Evolutionary conservation across 208 protist genomes (phyloP).

Genomic region (Trypanosoma caninum): DNA sequence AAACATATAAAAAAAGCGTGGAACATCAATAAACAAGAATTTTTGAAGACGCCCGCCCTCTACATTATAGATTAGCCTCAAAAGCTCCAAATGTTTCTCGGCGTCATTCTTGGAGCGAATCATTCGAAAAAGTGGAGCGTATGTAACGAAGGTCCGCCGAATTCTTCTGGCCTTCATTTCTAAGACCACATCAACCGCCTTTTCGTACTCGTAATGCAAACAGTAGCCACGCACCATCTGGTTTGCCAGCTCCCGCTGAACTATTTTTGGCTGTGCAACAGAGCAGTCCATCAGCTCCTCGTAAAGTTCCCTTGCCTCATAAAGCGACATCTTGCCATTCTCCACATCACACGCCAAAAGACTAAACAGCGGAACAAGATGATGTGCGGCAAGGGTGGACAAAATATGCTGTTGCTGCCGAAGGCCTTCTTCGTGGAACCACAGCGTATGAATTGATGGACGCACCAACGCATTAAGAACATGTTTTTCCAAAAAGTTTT

Average conservation of each 20-base stretch:
- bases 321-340: constrained; percentile 71
- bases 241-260: constrained; percentile 86
- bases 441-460: constrained; percentile 81
- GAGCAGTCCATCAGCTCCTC: constrained; percentile 88
- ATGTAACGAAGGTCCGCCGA: constrained; percentile 88
- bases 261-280: constrained; percentile 80
- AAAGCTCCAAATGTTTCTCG: constrained; percentile 58
- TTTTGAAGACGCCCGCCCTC: constrained; percentile 77
- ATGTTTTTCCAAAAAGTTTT: constrained; percentile 83
- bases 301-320: constrained; percentile 78
- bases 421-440: constrained; percentile 85
- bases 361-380: constrained; percentile 89
- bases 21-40: constrained; percentile 85
- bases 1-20: constrained; percentile 82
- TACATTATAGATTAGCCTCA: constrained; percentile 68
- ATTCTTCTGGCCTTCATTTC: constrained; percentile 78
- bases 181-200: constrained; percentile 66
- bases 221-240: constrained; percentile 88
- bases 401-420: constrained; percentile 76
- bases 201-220: constrained; percentile 68
- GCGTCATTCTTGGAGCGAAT: constrained; percentile 62
- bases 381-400: constrained; percentile 68
- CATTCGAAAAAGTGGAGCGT: constrained; percentile 86
- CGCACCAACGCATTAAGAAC: constrained; percentile 69
- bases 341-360: constrained; percentile 87